Evolutionary conservation across 2,329 filamentous ascomycete genomes (phyloP), one percentile per base, ranked within the genome.

Genomic region (Claviceps citrina): DNA sequence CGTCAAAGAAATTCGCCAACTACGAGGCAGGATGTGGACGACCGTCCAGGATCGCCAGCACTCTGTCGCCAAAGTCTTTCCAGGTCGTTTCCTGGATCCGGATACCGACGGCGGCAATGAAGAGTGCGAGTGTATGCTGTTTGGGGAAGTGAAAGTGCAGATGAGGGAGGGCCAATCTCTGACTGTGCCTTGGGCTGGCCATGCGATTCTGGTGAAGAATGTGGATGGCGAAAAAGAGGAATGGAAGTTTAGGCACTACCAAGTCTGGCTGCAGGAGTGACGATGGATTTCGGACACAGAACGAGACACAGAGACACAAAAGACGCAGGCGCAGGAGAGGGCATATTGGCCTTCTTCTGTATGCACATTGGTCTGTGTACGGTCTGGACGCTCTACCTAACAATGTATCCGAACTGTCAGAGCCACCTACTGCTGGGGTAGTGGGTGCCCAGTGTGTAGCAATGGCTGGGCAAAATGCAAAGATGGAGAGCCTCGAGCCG

Each of bases 11-110:
- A 63, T 69, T 36, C 55, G 56, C 4, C 49, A 50, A 31, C 46
- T 68, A 22, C 58, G 67, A 27, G 45, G 46, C 15, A 51, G 55
- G 19, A 70, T 68, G 66, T 67, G 66, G 64, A 54, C 61, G 10
- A 46, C 49, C 16, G 58, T 67, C 16, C 47, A 51, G 41, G 52
- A 55, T 28, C 55, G 66, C 30, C 61, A 51, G 43, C 66, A 70
- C 50, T 57, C 48, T 2, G 55, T 65, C 20, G 47, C 47, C 24
- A 63, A 63, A 47, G 60, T 66, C 7, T 68, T 67, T 41, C 61
- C 63, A 15, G 63, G 53, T 1, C 44, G 44, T 4, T 65, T 65
- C 41, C 31, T 16, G 16, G 37, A 27, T 10, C 20, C 4, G 10
- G 24, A 16, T 3, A 26, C 37, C 7, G 28, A 32, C 5, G 15